Evolutionary conservation across 176 grass and related monocot genomes (phyloP).

Genomic region (Rhynchospora breviuscula): DNA sequence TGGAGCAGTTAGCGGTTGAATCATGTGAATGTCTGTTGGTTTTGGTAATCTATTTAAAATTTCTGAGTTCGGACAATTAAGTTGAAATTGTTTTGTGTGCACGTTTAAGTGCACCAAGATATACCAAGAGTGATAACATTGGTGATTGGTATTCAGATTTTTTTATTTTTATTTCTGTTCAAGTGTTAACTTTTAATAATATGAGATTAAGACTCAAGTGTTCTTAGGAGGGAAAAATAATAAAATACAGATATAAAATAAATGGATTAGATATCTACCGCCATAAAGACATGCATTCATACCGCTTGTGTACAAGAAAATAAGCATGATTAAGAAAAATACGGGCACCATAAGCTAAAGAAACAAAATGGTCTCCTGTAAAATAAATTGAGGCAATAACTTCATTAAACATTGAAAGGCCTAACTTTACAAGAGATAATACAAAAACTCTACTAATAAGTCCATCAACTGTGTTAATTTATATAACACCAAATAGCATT

Average conservation of each 20-base stretch:
- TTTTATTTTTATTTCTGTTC: not conserved
- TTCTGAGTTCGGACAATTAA: not conserved
- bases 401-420: not conserved
- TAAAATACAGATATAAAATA: not conserved
- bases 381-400: not conserved
- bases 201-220: not conserved
- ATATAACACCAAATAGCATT: not conserved
- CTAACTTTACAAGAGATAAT: not conserved
- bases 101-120: not conserved
- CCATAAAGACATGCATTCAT: not conserved
- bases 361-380: not conserved
- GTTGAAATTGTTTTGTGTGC: not conserved
- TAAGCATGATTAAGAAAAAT: not conserved
- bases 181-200: not conserved
- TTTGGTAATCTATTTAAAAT: not conserved
- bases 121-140: not conserved
- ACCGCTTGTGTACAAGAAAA: not conserved
- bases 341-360: not conserved
- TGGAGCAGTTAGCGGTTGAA: conserved; percentile 20
- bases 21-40: conserved; percentile 15
- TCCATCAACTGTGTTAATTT: not conserved
- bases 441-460: not conserved
- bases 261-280: not conserved
- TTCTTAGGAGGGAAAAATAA: not conserved
- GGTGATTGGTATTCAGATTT: not conserved